Evolutionary conservation across 2,329 filamentous ascomycete species (phyloP), one percentile per base, ranked within the genome.

Genomic region (Rutstroemia sp.): DNA sequence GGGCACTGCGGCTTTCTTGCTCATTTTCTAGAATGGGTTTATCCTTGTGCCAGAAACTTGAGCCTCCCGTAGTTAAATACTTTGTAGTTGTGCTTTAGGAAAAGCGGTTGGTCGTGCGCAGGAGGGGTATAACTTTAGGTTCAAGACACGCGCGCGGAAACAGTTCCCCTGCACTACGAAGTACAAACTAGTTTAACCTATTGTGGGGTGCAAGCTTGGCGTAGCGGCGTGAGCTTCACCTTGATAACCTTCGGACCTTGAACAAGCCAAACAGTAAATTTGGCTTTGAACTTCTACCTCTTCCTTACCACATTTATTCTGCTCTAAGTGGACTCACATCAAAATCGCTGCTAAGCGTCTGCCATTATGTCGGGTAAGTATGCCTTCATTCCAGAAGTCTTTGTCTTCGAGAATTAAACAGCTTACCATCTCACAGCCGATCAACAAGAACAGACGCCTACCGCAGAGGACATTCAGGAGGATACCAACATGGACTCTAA

Each of bases 1-100:
- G 39, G 88, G 85, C 58, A 86, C 71, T 21, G 71, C 72, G 49
- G 64, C 62, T 65, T 77, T 74, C 75, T 67, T 69, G 58, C 57
- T 62, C 68, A 70, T 70, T n/a, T 12, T 56, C 19, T 45, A 38
- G 14, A 23, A 30, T 34, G 18, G 38, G 19, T 44, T 41, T 30
- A n/a, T 34, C 12, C 30, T 3, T 34, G 2, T 34, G 30, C 10
- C 10, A 34, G 12, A 34, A 34, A 12, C 9, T 12, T 34, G 4
- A 34, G 12, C 10, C 30, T 34, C 12, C 12, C 30, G 12, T 34
- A 34, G 30, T 10, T 34, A 12, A 34, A 34, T 4, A 12, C 12
- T 34, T 9, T 34, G 12, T 10, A 5, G 6, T 30, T 47, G 44
- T 23, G 44, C 12, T 27, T 10, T 25, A 4, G 21, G 14, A 46